Base-by-base conservation (phyloP, 129 eudicot genomes). In the Mikania micrantha region DNA sequence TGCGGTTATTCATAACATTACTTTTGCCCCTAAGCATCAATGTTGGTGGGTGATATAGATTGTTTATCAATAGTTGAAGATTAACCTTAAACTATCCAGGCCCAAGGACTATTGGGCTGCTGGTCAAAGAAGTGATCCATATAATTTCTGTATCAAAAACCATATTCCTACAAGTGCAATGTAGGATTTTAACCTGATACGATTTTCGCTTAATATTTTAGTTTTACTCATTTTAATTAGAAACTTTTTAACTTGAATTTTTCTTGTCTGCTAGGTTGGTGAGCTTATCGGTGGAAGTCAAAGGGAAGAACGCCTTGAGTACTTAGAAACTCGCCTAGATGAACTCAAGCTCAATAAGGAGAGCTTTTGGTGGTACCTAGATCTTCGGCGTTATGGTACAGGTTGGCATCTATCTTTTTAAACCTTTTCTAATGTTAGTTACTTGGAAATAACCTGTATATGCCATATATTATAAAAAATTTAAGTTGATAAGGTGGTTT, bases 211-310 rank as follows among this genome's bases (percentile, higher is more conserved):
- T 11, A 59, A 44, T 7, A 9, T 66, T 9, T 29, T 45, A 1
- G 5, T 44, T 66, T 29, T 45, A 45, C 41, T 8, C 12, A 15
- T 28, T 13, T 27, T 28, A 24, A 11, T 22, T 53, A 11, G 10
- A 24, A 56, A 32, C 10, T 24, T 29, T 13, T 3, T 50, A 11
- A 34, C 44, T 50, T 38, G 27, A 15, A 25, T 16, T 62, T 2
- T 2, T 74, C 13, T 67, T 48, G 31, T 44, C 54, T 77, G 64
- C 42, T 78, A 93, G 98, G 79, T 93, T 78, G 97, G 99, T n/a
- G 99, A 90, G 78, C 99, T 90, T 45, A 89, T 94, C 75, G 99
- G 99, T 74, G 99, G 99, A 81, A 94, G 99, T 80, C 99, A 94
- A 83, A 89, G 99, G 81, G 99, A 94, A 81, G 99, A 94, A 59